These are phyloP conservation scores for Truncatella angustata DNA, from an alignment of 2,329 filamentous ascomycete genomes.

Conservation along the genomic window DNA sequence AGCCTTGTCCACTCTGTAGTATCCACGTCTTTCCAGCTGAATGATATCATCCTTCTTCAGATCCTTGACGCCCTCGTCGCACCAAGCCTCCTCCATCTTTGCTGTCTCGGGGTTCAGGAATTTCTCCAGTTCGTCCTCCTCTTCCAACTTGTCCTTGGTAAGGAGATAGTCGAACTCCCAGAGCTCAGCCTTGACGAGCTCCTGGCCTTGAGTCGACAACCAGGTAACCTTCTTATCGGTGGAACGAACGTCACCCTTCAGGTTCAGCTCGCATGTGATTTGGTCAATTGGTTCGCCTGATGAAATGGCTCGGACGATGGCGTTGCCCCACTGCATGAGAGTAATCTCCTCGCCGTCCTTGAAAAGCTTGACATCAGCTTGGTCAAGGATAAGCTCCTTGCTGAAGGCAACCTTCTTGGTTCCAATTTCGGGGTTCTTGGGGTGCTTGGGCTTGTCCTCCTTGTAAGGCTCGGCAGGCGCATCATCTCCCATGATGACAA, in stretches of 20 bases:
- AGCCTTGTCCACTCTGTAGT: conserved; percentile 78
- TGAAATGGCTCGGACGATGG: conserved; percentile 69
- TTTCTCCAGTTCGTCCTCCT: conserved; percentile 82
- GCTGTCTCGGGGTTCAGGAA: conserved; percentile 77
- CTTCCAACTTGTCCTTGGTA: conserved; percentile 90
- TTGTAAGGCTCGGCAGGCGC: conserved; percentile 60
- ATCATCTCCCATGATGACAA: conserved; percentile 66
- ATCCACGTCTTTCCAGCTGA: conserved; percentile 91
- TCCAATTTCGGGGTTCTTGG: conserved; percentile 83
- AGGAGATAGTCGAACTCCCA: conserved; percentile 96
- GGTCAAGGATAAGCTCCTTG: conserved; percentile 75
- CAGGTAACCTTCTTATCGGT: conserved; percentile 97
- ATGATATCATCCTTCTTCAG: conserved; percentile 89
- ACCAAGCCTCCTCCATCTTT: conserved; percentile 70
- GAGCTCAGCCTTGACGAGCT: conserved; percentile 77
- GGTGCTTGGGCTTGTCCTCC: conserved; percentile 81
- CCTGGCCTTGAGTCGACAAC: conserved; percentile 74
- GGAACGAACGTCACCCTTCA: conserved; percentile 89
- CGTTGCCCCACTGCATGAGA: conserved; percentile 95
- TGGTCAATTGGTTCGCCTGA: conserved; percentile 59
- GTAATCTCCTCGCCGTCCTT: conserved; percentile 87
- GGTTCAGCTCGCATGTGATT: conserved; percentile 81
- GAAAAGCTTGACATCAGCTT: conserved; percentile 80
- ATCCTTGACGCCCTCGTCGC: conserved; percentile 75
- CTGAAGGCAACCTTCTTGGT: conserved; percentile 83